Percentiles rank a stretch among this genome's conserved stretches.
phyloP scores from a whole-genome alignment of 106 monocot species.

The Narthecium ossifragum region DNA sequence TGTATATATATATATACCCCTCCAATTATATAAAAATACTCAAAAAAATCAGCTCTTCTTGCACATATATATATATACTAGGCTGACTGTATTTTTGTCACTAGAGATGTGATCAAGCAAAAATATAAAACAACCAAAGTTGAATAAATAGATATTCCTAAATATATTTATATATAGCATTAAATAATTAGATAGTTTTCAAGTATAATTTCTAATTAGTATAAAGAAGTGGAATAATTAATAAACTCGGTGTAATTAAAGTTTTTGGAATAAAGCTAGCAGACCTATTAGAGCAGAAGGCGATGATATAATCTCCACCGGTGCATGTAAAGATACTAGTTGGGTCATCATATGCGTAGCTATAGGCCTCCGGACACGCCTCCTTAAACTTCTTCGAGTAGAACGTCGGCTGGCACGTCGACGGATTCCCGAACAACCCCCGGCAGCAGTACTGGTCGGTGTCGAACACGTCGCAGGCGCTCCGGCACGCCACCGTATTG shows the following conservation, averaged over 20 bases:
- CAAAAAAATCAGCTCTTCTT: too few species aligned
- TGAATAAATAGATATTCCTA: background rate
- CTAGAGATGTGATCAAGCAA: background rate
- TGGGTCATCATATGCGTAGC: conserved; percentile 90
- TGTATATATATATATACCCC: too few species aligned
- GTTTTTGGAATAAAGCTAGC: background rate
- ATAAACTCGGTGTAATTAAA: too few species aligned
- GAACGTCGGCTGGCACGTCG: conserved; percentile 62
- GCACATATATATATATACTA: too few species aligned
- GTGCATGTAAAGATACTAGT: conserved; percentile 67
- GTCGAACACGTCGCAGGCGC: conserved; percentile 81
- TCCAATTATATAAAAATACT: too few species aligned
- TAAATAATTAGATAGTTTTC: background rate
- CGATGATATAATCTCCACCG: conserved; percentile 55
- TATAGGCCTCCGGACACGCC: conserved; percentile 71
- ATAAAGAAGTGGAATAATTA: background rate
- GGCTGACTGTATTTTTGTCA: too few species aligned
- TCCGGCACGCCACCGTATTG: conserved; percentile 59
- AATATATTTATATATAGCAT: background rate
- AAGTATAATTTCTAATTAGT: background rate
- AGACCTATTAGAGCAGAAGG: conserved; percentile 71
- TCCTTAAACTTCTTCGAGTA: conserved; percentile 78
- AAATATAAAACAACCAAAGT: background rate
- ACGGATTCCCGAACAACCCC: conserved; percentile 47
- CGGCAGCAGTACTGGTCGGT: conserved; percentile 82